Evolutionary conservation across 1,284 basidiomycete species (phyloP), one percentile per base, ranked within the genome.

Genomic region (Pulveroboletus sp.): DNA sequence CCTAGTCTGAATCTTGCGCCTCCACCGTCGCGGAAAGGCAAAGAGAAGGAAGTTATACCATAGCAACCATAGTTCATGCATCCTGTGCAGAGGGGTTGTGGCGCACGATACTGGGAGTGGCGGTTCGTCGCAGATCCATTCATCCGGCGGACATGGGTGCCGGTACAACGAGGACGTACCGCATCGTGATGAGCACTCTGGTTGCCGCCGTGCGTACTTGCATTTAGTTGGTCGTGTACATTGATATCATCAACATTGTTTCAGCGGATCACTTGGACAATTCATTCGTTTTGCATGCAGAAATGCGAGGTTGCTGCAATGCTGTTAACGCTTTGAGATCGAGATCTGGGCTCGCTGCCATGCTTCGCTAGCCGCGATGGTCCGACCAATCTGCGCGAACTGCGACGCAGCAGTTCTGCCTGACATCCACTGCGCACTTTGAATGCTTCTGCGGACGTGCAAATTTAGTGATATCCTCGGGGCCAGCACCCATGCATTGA

Each of bases 1-100:
- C 82, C 85, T 0, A 81, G 79, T 61, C 69, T 85, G 18, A 61
- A 74, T 20, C 65, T 81, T 17, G 69, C 43, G 2, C 62, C 70
- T 2, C 61, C 65, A n/a, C 70, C 76, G n/a, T 76, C 81, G 14
- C 77, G 78, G 22, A 77, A 77, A 56, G 71, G 71, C 56, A 84
- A 80, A 55, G 78, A 78, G 39, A 81, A 83, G 67, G 82, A 80
- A 43, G 17, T 65, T 8, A 24, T 62, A 52, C 51, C 64, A 62
- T 66, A 47, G 33, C 54, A 45, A 18, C 44, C 39, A 11, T 22
- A 31, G 36, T 28, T n/a, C 35, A 2, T 28, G 20, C 46, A 24
- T 36, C 38, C 45, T n/a, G 22, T 25, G n/a, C 31, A 29, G 49
- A 26, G 35, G 35, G n/a, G 31, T 42, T 18, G 33, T 54, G 29